Conservation (phyloP, 441 rosid genomes). For the Populus hybrid region DNA sequence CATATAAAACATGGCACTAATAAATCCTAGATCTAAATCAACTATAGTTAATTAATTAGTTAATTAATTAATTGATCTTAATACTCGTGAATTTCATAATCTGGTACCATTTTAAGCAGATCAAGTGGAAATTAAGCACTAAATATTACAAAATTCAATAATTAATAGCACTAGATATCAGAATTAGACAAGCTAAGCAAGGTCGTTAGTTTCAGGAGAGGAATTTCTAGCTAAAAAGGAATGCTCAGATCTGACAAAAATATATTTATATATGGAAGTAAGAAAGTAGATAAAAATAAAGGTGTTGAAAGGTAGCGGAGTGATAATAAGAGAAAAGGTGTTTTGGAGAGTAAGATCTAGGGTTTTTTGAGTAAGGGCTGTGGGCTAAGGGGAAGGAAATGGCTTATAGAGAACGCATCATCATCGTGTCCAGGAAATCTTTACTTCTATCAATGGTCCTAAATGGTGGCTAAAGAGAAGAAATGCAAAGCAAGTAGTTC, state of each 20-base stretch:
- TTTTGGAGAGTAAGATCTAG: constrained; percentile 25
- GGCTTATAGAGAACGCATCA: constrained; percentile 40
- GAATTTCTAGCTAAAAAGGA: background rate
- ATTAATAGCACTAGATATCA: constrained; percentile 6
- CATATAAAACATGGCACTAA: constrained; percentile 16
- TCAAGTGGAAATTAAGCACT: constrained; percentile 16
- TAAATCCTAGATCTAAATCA: constrained; percentile 22
- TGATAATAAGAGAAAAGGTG: background rate
- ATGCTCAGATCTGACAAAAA: background rate
- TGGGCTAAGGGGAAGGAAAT: constrained; percentile 10
- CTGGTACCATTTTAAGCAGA: constrained; percentile 11
- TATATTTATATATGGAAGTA: too few relatives aligned
- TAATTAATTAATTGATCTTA: too few relatives aligned
- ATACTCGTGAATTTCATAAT: constrained; percentile 1
- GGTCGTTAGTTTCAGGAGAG: background rate
- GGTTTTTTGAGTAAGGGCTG: constrained; percentile 18
- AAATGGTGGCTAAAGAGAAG: constrained; percentile 25
- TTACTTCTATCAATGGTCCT: constrained; percentile 13
- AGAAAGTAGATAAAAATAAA: background rate
- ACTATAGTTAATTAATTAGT: background rate
- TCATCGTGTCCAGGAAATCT: background rate
- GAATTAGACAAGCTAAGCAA: background rate
- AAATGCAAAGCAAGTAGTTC: background rate
- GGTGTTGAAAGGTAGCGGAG: background rate
- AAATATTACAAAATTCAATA: background rate